Evolutionary conservation across 73 alveolate species (phyloP), one percentile per base, ranked within the genome.

Genomic region (Stentor coeruleus): DNA sequence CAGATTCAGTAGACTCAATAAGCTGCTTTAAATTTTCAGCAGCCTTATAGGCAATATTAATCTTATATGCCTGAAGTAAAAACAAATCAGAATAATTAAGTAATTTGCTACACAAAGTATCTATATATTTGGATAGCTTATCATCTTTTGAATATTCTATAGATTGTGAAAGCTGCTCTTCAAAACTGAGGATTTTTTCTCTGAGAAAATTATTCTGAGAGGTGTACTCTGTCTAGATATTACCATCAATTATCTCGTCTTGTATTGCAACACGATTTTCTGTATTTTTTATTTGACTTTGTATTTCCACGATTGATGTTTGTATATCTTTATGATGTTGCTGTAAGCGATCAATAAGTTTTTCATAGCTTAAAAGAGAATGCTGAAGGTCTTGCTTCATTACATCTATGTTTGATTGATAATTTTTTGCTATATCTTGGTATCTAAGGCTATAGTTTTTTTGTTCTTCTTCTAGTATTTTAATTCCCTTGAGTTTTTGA

Each of bases 21-120:
- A 66, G n/a, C n/a, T 66, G n/a, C 79, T 31, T 66, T 40, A 66
- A 1, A 66, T 66, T 20, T 11, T 66, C 79, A 20, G 79, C 79
- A 20, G 79, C n/a, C 33, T 66, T 66, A 20, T 66, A 31, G 39
- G 79, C 79, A 33, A 66, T 66, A 33, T 66, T 66, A 11, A 66
- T 20, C 33, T 66, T 20, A 66, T 66, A 66, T 20, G 40, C 37
- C 37, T 66, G 79, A 33, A 66, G 79, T 2, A 66, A 2, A 33
- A 66, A 66, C 14, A 66, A 33, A 31, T 66, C 79, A 66, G 79
- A 20, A 66, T 28, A 31, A 33, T 20, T 66, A 26, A 66, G 39
- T 28, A 66, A 40, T 66, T 66, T 66, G 11, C n/a, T 66, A 11
- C 40, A 66, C 14, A 66, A 33, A 28, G n/a, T 20, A 66, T 66